Percentiles rank a stretch among this genome's conserved stretches.
Conservation (phyloP, 177 flowering plant genomes). For the Vitis hybrid region DNA sequence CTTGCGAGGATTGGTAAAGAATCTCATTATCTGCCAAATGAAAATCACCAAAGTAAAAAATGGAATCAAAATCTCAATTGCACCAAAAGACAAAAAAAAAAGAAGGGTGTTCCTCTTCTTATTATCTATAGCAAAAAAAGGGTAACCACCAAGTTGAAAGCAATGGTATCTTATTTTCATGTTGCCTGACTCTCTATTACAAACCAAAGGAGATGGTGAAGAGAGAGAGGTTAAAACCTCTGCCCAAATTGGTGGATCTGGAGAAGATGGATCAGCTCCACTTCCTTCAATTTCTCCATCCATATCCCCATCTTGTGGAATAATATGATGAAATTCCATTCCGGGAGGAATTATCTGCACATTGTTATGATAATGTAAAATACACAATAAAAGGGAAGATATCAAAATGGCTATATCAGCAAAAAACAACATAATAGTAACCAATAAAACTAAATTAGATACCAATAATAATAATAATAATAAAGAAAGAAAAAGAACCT, state of each 20-base stretch:
- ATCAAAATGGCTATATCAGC: no score
- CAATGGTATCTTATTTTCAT: no score
- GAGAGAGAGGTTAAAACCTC: conserved; percentile 53
- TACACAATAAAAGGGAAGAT: no score
- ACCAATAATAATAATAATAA: no score
- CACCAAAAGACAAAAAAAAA: not conserved
- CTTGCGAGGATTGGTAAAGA: conserved; percentile 91
- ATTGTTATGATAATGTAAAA: no score
- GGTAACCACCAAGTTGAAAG: no score
- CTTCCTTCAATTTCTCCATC: conserved; percentile 83
- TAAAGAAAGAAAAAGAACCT: no score
- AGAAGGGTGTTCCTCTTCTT: not conserved
- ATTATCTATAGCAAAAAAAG: no score
- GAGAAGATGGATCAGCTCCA: conserved; percentile 72
- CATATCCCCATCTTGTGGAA: conserved; percentile 84
- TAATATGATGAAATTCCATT: conserved; percentile 96
- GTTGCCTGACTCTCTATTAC: no score
- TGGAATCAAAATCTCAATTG: not conserved
- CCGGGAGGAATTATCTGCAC: conserved; percentile 94
- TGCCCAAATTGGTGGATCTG: conserved; percentile 94
- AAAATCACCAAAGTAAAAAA: conserved; percentile 1
- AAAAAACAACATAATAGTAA: no score
- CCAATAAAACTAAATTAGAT: no score
- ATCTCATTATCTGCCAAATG: conserved; percentile 88
- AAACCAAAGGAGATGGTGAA: no score